Evolutionary conservation across 140 eudicot species (phyloP), one percentile per base, ranked within the genome.

Genomic region (Erigeron philadelphicus): DNA sequence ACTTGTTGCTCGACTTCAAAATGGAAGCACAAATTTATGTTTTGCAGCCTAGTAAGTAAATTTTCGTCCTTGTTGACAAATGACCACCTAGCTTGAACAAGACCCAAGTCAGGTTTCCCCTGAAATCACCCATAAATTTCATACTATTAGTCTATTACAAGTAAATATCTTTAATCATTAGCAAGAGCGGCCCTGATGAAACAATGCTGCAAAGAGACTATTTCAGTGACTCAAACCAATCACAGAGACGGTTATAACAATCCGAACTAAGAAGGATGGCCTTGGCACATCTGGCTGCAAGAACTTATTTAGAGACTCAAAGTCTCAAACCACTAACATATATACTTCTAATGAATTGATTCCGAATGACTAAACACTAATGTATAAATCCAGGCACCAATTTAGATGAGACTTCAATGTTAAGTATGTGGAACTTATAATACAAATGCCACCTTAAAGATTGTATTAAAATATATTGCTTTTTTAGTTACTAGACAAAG

Each of bases 1-100:
- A 90, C 97, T 80, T 90, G 97, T 77, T 90, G 97, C 71, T 90
- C 97, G 11, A 90, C 97, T 84, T 90, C 97, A 71, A 90, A 90
- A 81, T 90, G 97, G 87, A 88, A 90, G 76, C 95, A 85, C 17
- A 90, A 52, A 61, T 90, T 90, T 78, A 90, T 90, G 83, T 90
- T 85, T 50, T 90, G 97, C 8, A 90, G 95, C 69, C 97, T 84
- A 8, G 95, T 90, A 41, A 90, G 96, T 66, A 90, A 67, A 69
- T 90, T 90, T 67, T 90, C 97, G 2, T 90, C 97, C 74, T 88
- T 88, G 83, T 90, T 90, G 44, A 90, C 97, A 71, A 85, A 90
- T 4, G 90, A 79, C 97, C 97, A 90, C 47, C 97, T 79, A 1
- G 97, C 90, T 72, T 90, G 97, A 72, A 90, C 97, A 52, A 90